A percentile compares a stretch with the other conserved stretches of the same genome.
Evolutionary conservation across 2,329 filamentous ascomycete species (phyloP).

Genomic region (Alternaria sp.): DNA sequence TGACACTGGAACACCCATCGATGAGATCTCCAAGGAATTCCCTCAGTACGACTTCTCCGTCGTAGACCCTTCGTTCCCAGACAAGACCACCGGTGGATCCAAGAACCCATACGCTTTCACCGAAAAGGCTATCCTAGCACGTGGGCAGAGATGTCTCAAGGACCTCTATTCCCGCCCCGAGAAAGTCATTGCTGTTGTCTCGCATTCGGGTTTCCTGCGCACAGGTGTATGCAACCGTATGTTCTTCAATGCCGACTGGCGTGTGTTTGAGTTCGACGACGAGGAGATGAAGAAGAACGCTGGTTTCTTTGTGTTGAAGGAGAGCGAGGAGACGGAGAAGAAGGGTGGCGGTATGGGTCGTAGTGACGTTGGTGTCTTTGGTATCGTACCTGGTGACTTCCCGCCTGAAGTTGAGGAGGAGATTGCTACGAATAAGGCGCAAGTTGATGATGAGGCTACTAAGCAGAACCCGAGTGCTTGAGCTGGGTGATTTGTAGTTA

Average conservation of each 20-base stretch:
- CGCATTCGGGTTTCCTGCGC: constrained; percentile 69
- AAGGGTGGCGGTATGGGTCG: constrained; percentile 59
- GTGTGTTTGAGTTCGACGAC: constrained; percentile 64
- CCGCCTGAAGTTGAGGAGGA: constrained; percentile 29
- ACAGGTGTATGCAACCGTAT: constrained; percentile 59
- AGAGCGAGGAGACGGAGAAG: constrained; percentile 58
- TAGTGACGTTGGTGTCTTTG: constrained; percentile 51
- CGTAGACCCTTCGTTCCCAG: constrained; percentile 67
- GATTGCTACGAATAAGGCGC: neutral
- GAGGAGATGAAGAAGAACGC: constrained; percentile 55
- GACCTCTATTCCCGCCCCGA: constrained; percentile 62
- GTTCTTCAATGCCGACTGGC: constrained; percentile 67
- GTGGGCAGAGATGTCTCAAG: constrained; percentile 60
- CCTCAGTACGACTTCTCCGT: constrained; percentile 62
- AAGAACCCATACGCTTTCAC: constrained; percentile 61
- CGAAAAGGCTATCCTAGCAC: constrained; percentile 59
- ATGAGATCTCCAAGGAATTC: constrained; percentile 56
- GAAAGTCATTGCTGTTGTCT: constrained; percentile 68
- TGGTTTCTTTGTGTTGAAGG: constrained; percentile 47
- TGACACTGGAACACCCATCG: constrained; percentile 63
- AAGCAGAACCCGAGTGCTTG: constrained; percentile 18
- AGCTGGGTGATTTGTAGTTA: neutral
- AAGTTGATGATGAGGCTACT: constrained; percentile 22
- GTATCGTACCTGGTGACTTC: constrained; percentile 33
- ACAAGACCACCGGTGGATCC: constrained; percentile 60